These are phyloP conservation scores for Saturnispora galanensis DNA, from an alignment of 805 yeast species.

Conservation along the genomic window DNA sequence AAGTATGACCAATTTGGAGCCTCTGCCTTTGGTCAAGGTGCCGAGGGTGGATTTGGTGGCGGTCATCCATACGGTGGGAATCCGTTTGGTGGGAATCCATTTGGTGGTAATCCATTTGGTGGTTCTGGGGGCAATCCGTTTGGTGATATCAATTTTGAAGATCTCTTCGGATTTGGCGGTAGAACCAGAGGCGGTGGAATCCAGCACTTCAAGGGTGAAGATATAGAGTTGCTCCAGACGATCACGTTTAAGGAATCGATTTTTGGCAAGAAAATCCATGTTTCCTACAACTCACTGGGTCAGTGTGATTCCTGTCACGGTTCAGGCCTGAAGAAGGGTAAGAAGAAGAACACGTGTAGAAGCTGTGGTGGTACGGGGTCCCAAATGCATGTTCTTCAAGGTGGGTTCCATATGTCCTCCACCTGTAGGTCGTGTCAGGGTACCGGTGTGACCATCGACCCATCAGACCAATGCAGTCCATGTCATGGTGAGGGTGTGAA, in stretches of 20 bases:
- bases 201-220: slow-evolving; percentile 81
- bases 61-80: slow-evolving; percentile 27
- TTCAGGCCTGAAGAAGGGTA: slow-evolving; percentile 71
- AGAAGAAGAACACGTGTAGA: slow-evolving; percentile 66
- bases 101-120: slow-evolving; percentile 36
- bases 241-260: slow-evolving; percentile 80
- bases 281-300: slow-evolving; percentile 65
- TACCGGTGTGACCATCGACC: slow-evolving; percentile 66
- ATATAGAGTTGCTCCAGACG: slow-evolving; percentile 68
- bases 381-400: slow-evolving; percentile 71
- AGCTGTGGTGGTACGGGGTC: slow-evolving; percentile 93
- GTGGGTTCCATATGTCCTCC: slow-evolving; percentile 95
- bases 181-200: slow-evolving; percentile 33
- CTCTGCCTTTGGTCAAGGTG: slow-evolving; percentile 63
- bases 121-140: slow-evolving; percentile 28
- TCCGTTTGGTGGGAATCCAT: slow-evolving; percentile 36
- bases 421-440: slow-evolving; percentile 87
- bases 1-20: slow-evolving; percentile 92
- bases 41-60: slow-evolving; percentile 41
- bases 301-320: slow-evolving; percentile 77
- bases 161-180: slow-evolving; percentile 36
- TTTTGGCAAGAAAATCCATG: slow-evolving; percentile 58
- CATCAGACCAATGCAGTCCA: slow-evolving; percentile 57
- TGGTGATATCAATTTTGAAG: slow-evolving; percentile 41
- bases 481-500: slow-evolving; percentile 90